Evolutionary conservation across 2,329 filamentous ascomycete genomes (phyloP), one percentile per base, ranked within the genome.

Genomic region (Alternaria sp.): DNA sequence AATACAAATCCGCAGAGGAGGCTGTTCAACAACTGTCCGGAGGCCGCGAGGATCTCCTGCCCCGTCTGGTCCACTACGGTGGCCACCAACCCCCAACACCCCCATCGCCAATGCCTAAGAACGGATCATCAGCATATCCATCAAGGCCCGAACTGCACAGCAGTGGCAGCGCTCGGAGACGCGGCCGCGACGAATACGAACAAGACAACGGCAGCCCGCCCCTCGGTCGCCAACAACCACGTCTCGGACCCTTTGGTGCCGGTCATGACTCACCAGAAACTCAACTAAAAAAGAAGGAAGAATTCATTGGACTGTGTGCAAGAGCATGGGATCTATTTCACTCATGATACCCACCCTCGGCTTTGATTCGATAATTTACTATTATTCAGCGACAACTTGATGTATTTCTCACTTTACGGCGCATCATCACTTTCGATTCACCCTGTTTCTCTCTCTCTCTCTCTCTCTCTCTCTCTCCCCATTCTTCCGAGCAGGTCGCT

Each of bases 321-420:
- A 85, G 92, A 72, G 95, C 95, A 8, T 99, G 95, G 95, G 95
- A 99, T 80, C 80, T 99, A 28, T 97, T 98, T 79, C 95, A 98
- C 81, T 97, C 93, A 62, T 97, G 63, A 48, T 48, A 48, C 44
- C 56, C 50, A 49, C 58, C 54, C 61, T 41, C 62, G 37, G 53
- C 53, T 62, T 57, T 48, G 45, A 26, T 63, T 58, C 41, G 50
- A 58, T 53, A 58, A 57, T 62, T 17, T 17, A 17, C 17, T 36
- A 36, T 26, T 40, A 61, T 50, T 36, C 56, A 53, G 54, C 52
- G 56, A 51, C 65, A 46, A 48, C 37, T 26, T 58, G 51, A 48
- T 54, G 48, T 60, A 39, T 54, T 65, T 59, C 45, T 29, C 28
- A 53, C 24, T 56, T 36, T 28, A 60, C 56, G 65, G 70, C 67